These are phyloP conservation scores for Penicillium flavigenum DNA, from an alignment of 495 filamentous ascomycete genomes.

Conservation along the genomic window DNA sequence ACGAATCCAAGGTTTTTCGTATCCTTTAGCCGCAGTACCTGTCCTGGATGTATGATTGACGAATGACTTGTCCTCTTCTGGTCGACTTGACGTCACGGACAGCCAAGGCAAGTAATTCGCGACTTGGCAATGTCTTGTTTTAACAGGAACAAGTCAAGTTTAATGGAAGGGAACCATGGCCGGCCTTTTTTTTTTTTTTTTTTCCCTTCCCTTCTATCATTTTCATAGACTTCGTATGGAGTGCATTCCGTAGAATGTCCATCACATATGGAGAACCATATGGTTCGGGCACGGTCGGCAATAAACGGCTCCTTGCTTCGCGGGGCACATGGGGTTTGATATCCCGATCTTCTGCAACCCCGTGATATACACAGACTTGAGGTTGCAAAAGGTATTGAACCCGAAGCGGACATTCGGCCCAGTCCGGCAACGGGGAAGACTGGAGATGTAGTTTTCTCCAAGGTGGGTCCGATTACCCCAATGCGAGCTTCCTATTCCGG, in stretches of 20 bases:
- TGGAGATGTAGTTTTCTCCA: slow-evolving; percentile 8
- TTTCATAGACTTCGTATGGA: neutral
- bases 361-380: slow-evolving; percentile 8
- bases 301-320: slow-evolving; percentile 24
- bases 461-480: slow-evolving; percentile 10
- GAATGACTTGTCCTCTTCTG: too few species aligned
- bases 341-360: neutral
- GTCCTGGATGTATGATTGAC: slow-evolving; percentile 1
- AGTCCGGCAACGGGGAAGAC: slow-evolving; percentile 10
- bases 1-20: neutral
- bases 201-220: neutral
- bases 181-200: neutral
- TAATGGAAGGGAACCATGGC: neutral
- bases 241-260: neutral
- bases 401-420: slow-evolving; percentile 23
- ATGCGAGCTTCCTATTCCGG: slow-evolving; percentile 5
- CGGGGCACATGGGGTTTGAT: slow-evolving; percentile 17
- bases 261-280: slow-evolving; percentile 23
- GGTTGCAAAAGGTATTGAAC: slow-evolving; percentile 16
- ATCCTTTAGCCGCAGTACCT: slow-evolving; percentile 4
- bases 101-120: neutral
- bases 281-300: slow-evolving; percentile 11
- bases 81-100: slow-evolving; percentile 5
- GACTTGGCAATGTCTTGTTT: slow-evolving; percentile 5
- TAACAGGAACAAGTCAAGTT: neutral